phyloP scores from a whole-genome alignment of 345 rosid genomes.

The Crucihimalaya himalaica region DNA sequence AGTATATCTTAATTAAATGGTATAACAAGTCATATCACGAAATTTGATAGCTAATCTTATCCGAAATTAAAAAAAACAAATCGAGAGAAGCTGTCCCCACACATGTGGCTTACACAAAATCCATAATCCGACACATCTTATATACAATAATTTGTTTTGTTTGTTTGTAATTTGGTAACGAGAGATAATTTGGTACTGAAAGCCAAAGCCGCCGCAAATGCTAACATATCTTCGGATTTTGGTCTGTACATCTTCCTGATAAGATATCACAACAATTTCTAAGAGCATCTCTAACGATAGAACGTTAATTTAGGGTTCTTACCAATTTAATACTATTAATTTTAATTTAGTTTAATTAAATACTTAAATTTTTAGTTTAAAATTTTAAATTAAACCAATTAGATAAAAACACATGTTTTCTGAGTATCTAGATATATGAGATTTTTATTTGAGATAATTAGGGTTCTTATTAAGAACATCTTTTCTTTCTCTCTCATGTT shows the following conservation, averaged over 20 bases:
- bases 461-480: too few relatives aligned
- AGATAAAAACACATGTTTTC: too few relatives aligned
- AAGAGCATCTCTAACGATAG: too few relatives aligned
- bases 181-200: not conserved
- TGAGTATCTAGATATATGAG: too few relatives aligned
- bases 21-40: not conserved
- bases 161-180: slow-evolving; percentile 17
- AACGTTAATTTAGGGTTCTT: too few relatives aligned
- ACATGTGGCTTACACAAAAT: slow-evolving; percentile 11
- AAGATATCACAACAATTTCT: not conserved
- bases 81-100: slow-evolving; percentile 25
- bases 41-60: slow-evolving; percentile 7
- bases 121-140: slow-evolving; percentile 5
- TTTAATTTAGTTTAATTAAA: too few relatives aligned
- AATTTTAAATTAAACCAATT: too few relatives aligned
- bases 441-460: too few relatives aligned
- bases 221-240: slow-evolving; percentile 4
- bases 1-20: slow-evolving; percentile 13
- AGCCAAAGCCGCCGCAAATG: slow-evolving; percentile 23
- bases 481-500: too few relatives aligned
- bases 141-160: slow-evolving; percentile 12
- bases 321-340: too few relatives aligned
- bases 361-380: too few relatives aligned
- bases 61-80: slow-evolving; percentile 2
- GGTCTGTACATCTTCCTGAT: not conserved